Evolutionary conservation across 192 early-diverging fungal species (phyloP).

Genomic region (Helicostylum pulchrum): DNA sequence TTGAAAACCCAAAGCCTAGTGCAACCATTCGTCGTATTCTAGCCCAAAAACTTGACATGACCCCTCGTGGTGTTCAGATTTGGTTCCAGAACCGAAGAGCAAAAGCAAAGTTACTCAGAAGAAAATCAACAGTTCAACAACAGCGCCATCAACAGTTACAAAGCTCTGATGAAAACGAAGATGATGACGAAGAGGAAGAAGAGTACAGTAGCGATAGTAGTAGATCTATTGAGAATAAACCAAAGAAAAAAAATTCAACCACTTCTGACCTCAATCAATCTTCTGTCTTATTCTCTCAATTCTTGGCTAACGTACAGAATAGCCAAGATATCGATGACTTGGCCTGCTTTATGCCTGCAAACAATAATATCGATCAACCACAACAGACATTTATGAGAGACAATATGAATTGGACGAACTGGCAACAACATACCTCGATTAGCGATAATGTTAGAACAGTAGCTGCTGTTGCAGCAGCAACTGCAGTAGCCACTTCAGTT

Average conservation of each 20-base stretch:
- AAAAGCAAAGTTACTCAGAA: conserved; percentile 69
- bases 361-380: background rate
- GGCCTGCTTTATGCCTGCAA: background rate
- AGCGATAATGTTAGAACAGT: conserved; percentile 9
- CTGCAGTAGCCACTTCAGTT: background rate
- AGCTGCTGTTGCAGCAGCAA: conserved; percentile 9
- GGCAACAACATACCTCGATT: background rate
- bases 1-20: conserved; percentile 60
- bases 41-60: conserved; percentile 64
- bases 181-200: background rate
- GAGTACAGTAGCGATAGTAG: background rate
- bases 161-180: conserved; percentile 6
- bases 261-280: conserved; percentile 3
- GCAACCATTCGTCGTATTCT: conserved; percentile 58
- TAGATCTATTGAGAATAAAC: background rate
- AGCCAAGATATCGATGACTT: background rate
- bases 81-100: conserved; percentile 92
- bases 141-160: background rate
- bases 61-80: conserved; percentile 73
- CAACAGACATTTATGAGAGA: background rate
- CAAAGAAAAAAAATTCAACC: background rate
- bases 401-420: background rate
- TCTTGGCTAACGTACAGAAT: conserved; percentile 20
- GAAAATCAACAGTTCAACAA: conserved; percentile 6
- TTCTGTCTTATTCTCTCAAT: conserved; percentile 22